Base-by-base conservation (phyloP, 176 grass and related monocot species). In the Carex myosuroides region DNA sequence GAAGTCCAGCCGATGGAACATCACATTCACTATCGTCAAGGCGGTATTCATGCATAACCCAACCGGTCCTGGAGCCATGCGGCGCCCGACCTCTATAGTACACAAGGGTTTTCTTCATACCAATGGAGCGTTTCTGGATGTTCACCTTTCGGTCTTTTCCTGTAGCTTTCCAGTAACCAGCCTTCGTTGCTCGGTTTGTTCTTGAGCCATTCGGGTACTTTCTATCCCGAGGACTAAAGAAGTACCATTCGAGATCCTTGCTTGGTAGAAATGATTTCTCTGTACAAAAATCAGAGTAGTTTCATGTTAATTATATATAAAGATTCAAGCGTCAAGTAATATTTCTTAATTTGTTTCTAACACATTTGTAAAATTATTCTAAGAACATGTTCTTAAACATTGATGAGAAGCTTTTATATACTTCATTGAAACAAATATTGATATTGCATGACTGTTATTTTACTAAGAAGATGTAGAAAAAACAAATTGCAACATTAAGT, bases 161-260 rank as follows among this genome's bases (percentile, higher is more conserved):
- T 5, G 97, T 99, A 48, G 97, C 97, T 90, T 99, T 99, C 97
- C 97, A 99, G 86, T 99, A 99, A 2, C 93, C 97, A 5, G 93
- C 92, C 83, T 92, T 91, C 0, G 97, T 99, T 22, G 97, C 97
- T 39, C 97, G 93, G 88, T 99, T 99, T 39, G 97, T 99, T 85
- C 97, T 92, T 4, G 97, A 96, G 9, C 97, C 97, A 18, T 99
- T 99, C 0, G 97, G 97, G 56, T 99, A 99, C 85, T 99, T 99
- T 14, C 97, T 91, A 83, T 99, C 97, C 42, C 97, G 86, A n/a
- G 97, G 97, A 86, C 97, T 96, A 85, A 99, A 99, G 97, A 99
- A 99, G 84, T 96, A 99, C 97, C 97, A 99, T 87, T 99, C 97
- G 1, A 99, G 97, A 80, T 99, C 97, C 87, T 96, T 99, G 91